Evolutionary conservation across 2,329 filamentous ascomycete species (phyloP).

Genomic region (Calonectria pteridis): DNA sequence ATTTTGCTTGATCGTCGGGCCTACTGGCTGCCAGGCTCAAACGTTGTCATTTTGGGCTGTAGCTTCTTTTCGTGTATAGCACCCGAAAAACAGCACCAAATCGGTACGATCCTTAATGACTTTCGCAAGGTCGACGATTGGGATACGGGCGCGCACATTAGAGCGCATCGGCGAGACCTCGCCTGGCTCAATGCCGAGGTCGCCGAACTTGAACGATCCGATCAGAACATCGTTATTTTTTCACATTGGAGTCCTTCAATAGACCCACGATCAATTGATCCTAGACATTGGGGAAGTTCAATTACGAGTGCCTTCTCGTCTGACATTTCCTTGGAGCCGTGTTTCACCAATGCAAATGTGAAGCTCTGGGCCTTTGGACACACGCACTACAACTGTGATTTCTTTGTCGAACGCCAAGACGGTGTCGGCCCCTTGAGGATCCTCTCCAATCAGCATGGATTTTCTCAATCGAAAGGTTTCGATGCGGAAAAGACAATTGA

Average conservation of each 20-base stretch:
- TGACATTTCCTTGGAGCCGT: conserved; percentile 51
- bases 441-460: conserved; percentile 56
- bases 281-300: conserved; percentile 47
- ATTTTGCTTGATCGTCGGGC: conserved; percentile 52
- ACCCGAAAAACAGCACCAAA: conserved; percentile 48
- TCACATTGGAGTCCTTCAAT: conserved; percentile 58
- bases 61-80: conserved; percentile 63
- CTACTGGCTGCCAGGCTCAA: conserved; percentile 40
- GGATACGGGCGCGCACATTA: conserved; percentile 53
- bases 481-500: conserved; percentile 44
- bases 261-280: conserved; percentile 50
- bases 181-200: conserved; percentile 58
- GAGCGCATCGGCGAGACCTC: conserved; percentile 54
- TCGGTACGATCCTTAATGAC: conserved; percentile 62
- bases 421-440: conserved; percentile 47
- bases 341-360: conserved; percentile 51
- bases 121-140: conserved; percentile 62
- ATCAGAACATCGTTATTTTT: conserved; percentile 51
- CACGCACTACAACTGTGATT: conserved; percentile 61
- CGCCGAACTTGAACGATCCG: conserved; percentile 38
- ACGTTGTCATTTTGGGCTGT: conserved; percentile 50
- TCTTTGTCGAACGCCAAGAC: conserved; percentile 31
- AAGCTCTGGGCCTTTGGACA: conserved; percentile 63
- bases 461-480: conserved; percentile 53
- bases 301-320: conserved; percentile 53